phyloP scores from a whole-genome alignment of 352 stramenopile species.

The Pythium phragmiticola region DNA sequence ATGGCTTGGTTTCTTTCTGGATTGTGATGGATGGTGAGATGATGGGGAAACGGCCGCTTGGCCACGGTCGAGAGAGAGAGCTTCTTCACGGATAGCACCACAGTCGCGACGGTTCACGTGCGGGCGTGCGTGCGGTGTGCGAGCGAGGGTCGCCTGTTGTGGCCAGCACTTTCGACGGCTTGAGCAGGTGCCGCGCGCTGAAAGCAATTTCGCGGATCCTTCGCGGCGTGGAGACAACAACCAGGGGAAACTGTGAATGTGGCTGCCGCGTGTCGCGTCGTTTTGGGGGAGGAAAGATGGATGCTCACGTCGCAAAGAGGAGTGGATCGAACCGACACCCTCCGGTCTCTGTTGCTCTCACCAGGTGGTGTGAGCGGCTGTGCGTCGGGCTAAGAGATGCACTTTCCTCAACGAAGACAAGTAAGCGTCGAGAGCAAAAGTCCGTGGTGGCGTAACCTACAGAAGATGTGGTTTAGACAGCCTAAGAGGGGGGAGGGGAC shows the following conservation, averaged over 20 bases:
- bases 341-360: slow-evolving; percentile 10
- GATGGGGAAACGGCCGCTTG: not conserved
- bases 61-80: not conserved
- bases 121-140: not conserved
- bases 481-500: too few species aligned
- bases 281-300: not conserved
- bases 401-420: not conserved
- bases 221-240: slow-evolving; percentile 4
- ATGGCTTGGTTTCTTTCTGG: not conserved
- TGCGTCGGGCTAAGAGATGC: not conserved
- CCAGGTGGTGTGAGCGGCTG: slow-evolving; percentile 13
- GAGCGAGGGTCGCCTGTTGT: slow-evolving; percentile 8
- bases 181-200: slow-evolving; percentile 7
- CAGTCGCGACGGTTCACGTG: slow-evolving; percentile 5
- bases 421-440: too few species aligned
- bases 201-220: slow-evolving; percentile 19
- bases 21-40: not conserved
- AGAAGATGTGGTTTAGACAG: too few species aligned
- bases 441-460: too few species aligned
- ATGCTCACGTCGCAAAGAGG: slow-evolving; percentile 10
- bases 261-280: not conserved
- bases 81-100: not conserved
- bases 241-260: not conserved
- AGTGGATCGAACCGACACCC: slow-evolving; percentile 1
- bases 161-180: slow-evolving; percentile 22